Conservation (phyloP, 2,329 filamentous ascomycete species). For the Madurella fahalii region DNA sequence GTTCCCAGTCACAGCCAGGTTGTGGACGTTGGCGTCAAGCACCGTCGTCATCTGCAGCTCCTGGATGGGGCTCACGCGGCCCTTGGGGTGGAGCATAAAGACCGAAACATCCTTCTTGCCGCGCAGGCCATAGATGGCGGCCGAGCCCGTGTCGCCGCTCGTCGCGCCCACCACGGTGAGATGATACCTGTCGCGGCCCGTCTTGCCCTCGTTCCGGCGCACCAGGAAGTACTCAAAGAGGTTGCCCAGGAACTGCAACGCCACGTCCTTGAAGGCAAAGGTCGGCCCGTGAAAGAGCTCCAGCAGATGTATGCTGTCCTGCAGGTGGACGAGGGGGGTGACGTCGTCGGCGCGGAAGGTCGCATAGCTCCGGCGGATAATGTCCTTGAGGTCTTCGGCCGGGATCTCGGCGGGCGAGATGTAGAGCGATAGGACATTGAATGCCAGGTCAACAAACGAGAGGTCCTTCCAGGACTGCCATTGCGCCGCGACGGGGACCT, state of each 20-base stretch:
- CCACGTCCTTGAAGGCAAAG: conserved; percentile 93
- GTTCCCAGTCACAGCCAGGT: conserved; percentile 80
- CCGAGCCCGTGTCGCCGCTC: conserved; percentile 82
- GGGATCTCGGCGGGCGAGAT: conserved; percentile 83
- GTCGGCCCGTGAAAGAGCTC: conserved; percentile 97
- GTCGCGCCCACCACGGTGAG: conserved; percentile 84
- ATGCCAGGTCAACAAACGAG: conserved; percentile 76
- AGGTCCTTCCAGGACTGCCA: conserved; percentile 69
- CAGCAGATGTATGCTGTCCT: conserved; percentile 76
- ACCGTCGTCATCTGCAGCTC: conserved; percentile 97
- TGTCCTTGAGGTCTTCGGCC: conserved; percentile 69
- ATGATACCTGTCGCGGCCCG: conserved; percentile 65
- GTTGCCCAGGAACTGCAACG: conserved; percentile 92
- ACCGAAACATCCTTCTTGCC: conserved; percentile 97
- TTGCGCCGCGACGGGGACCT: conserved; percentile 56
- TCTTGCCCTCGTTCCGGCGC: conserved; percentile 66
- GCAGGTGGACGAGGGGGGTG: conserved; percentile 74
- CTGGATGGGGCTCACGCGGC: conserved; percentile 85
- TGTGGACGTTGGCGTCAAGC: conserved; percentile 86
- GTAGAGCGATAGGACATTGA: conserved; percentile 81
- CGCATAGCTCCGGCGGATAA: conserved; percentile 80
- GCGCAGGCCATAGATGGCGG: conserved; percentile 89
- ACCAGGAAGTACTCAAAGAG: conserved; percentile 86
- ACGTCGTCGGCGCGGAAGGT: conserved; percentile 80
- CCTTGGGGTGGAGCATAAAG: conserved; percentile 90